A percentile compares a stretch with the other conserved stretches of the same genome.
Conservation (phyloP, 306 rosid genomes). For the Cajanus cajan region DNA sequence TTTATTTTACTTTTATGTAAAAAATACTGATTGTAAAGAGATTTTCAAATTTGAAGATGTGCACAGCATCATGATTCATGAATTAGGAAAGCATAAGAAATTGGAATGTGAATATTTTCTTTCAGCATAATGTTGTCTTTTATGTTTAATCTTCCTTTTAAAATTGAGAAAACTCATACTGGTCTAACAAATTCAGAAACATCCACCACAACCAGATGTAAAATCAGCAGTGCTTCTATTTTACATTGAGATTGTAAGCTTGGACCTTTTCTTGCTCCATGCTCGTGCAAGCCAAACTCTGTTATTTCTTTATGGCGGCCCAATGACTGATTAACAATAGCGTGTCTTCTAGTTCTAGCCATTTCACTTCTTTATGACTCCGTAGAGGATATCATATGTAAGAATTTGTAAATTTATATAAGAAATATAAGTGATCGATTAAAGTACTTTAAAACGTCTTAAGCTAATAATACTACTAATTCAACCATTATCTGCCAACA, state of each 20-base stretch:
- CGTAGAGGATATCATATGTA: not conserved
- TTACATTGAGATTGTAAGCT: not conserved
- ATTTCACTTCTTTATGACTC: not conserved
- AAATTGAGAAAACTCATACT: not conserved
- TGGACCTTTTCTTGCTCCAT: not conserved
- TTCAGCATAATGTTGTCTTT: too few relatives aligned
- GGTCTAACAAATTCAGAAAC: too few relatives aligned
- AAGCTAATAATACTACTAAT: not conserved
- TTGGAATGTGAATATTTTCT: too few relatives aligned
- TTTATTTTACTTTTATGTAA: slow-evolving; percentile 3
- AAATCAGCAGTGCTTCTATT: not conserved
- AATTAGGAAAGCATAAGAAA: not conserved
- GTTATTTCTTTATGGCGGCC: not conserved
- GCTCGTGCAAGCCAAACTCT: not conserved
- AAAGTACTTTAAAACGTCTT: not conserved
- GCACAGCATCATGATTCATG: not conserved
- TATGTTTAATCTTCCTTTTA: not conserved
- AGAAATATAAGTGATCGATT: not conserved
- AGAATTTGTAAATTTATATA: not conserved
- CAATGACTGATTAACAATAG: not conserved
- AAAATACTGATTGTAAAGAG: not conserved
- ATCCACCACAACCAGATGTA: not conserved
- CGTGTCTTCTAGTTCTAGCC: not conserved
- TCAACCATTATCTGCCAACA: not conserved
- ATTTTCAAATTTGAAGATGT: not conserved